Evolutionary conservation across 306 rosid species (phyloP), one percentile per base, ranked within the genome.

Genomic region (Cicer pinnatifidum): DNA sequence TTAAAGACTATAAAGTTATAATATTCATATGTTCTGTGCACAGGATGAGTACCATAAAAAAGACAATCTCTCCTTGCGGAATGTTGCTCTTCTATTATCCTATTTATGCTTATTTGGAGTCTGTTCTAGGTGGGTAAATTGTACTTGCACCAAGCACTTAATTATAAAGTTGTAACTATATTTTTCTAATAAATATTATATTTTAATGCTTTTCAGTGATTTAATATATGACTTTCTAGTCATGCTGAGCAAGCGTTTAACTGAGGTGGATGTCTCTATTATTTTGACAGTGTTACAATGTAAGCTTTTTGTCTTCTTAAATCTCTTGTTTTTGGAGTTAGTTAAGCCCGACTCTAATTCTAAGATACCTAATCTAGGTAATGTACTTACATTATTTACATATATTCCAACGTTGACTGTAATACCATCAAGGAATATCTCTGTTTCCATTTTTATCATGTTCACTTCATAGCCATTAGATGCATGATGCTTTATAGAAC

Each of bases 61-160:
- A 75, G 97, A 91, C 81, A 87, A 84, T 77, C 91, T 94, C 75
- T 91, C 98, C 44, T 76, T 94, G 87, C 83, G 92, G 71, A 94
- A 94, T 82, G 67, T 94, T 67, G 86, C 96, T 23, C 96, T 89
- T 73, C 79, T 94, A 64, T 85, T 91, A 19, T 94, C 96, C 45
- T 83, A 94, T 80, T 84, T 94, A 70, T 94, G 84, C 75, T 66
- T 88, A 75, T 89, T 89, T 86, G 98, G 95, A 73, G 96, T 91
- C 67, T 94, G 91, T 79, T 85, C 92, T 40, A 85, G 98, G 96
- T 94, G 75, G 10, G 88, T 50, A 52, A 63, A 73, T 28, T 71
- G 38, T 41, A 9, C 2, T 73, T 28, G 40, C 54, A 20, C 1
- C 38, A 68, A 54, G 67, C 20, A 35, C 15, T 72, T 75, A 33